Base-by-base conservation (phyloP, 768 basidiomycete genomes). In the Lenzites betulinus region DNA sequence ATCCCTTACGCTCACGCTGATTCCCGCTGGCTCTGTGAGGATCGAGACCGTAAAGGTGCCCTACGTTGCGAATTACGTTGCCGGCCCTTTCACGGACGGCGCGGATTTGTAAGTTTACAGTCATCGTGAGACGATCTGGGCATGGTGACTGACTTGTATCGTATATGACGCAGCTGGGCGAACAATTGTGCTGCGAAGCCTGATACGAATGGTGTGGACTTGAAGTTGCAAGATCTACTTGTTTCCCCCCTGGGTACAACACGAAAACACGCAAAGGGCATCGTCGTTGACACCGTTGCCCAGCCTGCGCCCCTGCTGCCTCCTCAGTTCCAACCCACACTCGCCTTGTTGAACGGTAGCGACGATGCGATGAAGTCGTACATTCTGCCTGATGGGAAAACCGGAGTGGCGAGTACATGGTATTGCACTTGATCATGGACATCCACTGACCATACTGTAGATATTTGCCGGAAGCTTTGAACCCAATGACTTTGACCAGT, bases 401-500 rank as follows among this genome's bases (percentile, higher is more conserved):
- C 85, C 1, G 86, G 85, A 16, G 86, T 86, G 6, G 83, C 86
- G 55, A 64, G 83, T 76, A 12, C 12, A 18, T 16, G 23, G 35
- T 23, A 11, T 11, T 41, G 4, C 25, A 1, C 9, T 26, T 8
- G 11, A 2, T 22, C 8, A 8, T 13, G 44, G 44, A 25, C 2
- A 8, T n/a, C 18, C 26, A 6, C 23, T 46, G 41, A 55, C 18
- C 25, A 53, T 41, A 22, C 30, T 23, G 7, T 64, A 85, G 82
- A 84, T 86, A 79, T 76, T 74, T 63, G 78, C 86, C 4, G 84
- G 85, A 16, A 83, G 83, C 0, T 88, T 88, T 64, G 77, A 71
- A 22, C 77, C 62, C 3, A 68, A 60, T 18, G 77, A 85, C 64
- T 84, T 80, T 64, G 64, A 71, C 49, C 71, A 74, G 33, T 87